Evolutionary conservation across 108 stramenopile genomes (phyloP).

Genomic region (Fragilaria radians): DNA sequence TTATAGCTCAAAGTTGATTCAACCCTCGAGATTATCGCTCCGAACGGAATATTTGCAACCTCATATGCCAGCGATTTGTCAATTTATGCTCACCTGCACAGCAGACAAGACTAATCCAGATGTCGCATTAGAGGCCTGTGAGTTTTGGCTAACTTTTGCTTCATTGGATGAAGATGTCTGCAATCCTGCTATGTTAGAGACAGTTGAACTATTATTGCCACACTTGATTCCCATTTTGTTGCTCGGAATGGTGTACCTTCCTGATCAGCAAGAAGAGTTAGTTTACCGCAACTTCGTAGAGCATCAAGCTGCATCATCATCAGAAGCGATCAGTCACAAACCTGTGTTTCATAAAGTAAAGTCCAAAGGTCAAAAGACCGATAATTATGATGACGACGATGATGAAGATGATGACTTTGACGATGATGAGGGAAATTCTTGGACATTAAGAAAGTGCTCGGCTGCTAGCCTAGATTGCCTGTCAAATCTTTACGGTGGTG

Average conservation of each 20-base stretch:
- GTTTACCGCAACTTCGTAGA: constrained; percentile 73
- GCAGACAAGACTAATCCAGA: constrained; percentile 23
- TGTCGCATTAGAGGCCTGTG: constrained; percentile 84
- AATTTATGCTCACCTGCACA: constrained; percentile 76
- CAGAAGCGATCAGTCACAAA: constrained; percentile 45
- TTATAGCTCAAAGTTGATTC: not conserved
- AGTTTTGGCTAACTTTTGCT: constrained; percentile 85
- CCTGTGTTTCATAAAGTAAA: constrained; percentile 76
- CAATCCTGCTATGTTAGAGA: constrained; percentile 54
- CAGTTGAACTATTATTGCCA: constrained; percentile 39
- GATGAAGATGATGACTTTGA: constrained; percentile 52
- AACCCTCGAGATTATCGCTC: constrained; percentile 14
- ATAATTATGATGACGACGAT: constrained; percentile 41
- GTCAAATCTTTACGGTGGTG: constrained; percentile 60
- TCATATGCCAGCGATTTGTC: constrained; percentile 56
- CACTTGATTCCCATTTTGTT: constrained; percentile 72
- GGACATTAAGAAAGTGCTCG: constrained; percentile 83
- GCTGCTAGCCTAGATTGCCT: constrained; percentile 83
- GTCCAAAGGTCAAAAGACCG: constrained; percentile 31
- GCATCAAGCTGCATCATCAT: constrained; percentile 27
- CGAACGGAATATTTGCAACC: constrained; percentile 71
- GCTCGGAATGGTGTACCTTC: constrained; percentile 77
- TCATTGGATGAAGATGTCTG: constrained; percentile 52
- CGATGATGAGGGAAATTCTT: constrained; percentile 78
- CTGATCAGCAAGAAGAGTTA: constrained; percentile 65